Evolutionary conservation across 2,329 filamentous ascomycete species (phyloP).

Genomic region (Cladosporium sp.): DNA sequence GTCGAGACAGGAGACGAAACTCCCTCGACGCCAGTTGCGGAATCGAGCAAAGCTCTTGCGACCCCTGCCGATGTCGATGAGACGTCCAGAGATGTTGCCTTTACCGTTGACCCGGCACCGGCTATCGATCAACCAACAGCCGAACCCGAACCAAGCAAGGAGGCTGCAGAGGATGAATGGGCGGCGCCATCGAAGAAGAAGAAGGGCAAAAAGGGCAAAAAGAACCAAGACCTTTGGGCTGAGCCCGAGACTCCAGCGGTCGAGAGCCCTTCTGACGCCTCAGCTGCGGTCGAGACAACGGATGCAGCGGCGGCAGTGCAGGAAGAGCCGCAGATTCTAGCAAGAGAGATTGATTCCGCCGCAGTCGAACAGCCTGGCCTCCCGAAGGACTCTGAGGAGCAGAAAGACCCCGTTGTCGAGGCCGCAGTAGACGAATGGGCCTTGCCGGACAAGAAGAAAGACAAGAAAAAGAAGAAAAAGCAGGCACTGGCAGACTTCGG

Average conservation of each 20-base stretch:
- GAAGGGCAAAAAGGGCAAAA: slow-evolving; percentile 22
- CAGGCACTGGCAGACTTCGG: background rate
- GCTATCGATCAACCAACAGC: too few species aligned
- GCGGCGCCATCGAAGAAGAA: slow-evolving; percentile 17
- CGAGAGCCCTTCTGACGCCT: background rate
- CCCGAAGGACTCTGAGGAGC: background rate
- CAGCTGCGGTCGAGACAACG: background rate
- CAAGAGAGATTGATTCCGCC: background rate
- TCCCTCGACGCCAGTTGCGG: background rate
- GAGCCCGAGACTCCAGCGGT: background rate
- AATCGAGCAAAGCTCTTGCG: background rate
- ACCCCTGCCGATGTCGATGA: background rate
- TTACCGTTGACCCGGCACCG: background rate
- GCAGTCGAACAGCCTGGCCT: background rate
- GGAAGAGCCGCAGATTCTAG: background rate
- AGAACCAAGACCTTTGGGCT: slow-evolving; percentile 1
- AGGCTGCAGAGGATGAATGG: slow-evolving; percentile 13
- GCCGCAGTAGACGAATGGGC: background rate
- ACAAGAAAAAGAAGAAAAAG: slow-evolving; percentile 28
- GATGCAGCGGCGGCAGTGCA: background rate
- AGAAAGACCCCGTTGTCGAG: background rate
- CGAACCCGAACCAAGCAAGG: too few species aligned
- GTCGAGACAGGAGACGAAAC: background rate
- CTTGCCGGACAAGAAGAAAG: slow-evolving; percentile 12
- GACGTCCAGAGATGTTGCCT: background rate